Evolutionary conservation across 345 rosid species (phyloP), one percentile per base, ranked within the genome.

Genomic region (Cardamine chenopodiifolia): DNA sequence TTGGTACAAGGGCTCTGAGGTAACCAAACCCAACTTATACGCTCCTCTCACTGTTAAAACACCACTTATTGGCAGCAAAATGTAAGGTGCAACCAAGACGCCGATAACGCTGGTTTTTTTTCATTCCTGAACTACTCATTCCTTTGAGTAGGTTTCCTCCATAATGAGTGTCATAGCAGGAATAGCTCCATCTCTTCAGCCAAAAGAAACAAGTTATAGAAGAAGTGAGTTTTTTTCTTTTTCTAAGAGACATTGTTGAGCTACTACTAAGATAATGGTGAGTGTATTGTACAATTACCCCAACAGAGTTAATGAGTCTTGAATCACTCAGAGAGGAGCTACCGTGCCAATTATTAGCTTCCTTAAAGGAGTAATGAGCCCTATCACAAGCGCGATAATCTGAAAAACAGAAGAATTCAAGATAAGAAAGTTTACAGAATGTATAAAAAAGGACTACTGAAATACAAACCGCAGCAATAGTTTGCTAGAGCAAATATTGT

Each of bases 261-360:
- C 15, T 23, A n/a, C 0, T 2, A 7, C 1, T 40, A 5, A 12
- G 42, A 37, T 37, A 11, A 10, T 37, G 42, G 11, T 31, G 34
- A 31, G 37, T 34, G 3, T 34, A 34, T 34, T 8, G 20, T 19
- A 8, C 31, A 77, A 10, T 82, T 86, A 87, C 91, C 91, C 91
- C 60, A 86, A 49, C 48, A 89, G 65, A 45, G 77, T 71, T 50
- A 80, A 79, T 49, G 87, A 79, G 72, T 87, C 89, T 72, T 85
- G 86, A 69, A 89, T 52, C 39, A 86, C 86, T 57, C 73, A 84
- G 32, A 89, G 83, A 75, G 92, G 86, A 72, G 94, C 91, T 48
- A 32, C 62, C 1, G 63, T 73, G 32, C 90, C 87, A 15, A 89
- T 83, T 69, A 89, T 12, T 57, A 80, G 49, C 67, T 75, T 81